Conservation (phyloP, 257 asterid species). For the Rhazya stricta region DNA sequence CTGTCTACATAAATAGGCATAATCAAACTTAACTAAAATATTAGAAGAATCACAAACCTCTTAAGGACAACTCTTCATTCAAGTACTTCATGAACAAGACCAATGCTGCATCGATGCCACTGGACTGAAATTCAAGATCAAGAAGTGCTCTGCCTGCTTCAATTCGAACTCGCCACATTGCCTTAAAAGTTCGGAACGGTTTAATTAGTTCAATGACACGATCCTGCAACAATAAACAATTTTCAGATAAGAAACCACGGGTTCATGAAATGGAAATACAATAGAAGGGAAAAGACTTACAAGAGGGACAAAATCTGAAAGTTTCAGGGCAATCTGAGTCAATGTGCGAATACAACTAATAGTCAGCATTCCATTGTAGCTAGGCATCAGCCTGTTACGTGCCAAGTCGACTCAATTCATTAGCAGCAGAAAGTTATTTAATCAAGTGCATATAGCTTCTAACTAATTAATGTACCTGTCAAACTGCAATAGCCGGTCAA, state of each 20-base stretch:
- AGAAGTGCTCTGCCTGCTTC: slow-evolving; percentile 86
- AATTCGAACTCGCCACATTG: slow-evolving; percentile 64
- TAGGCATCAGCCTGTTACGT: slow-evolving; percentile 82
- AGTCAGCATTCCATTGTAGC: slow-evolving; percentile 90
- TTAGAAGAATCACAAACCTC: slow-evolving; percentile 47
- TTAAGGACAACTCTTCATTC: slow-evolving; percentile 61
- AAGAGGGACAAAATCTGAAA: slow-evolving; percentile 77
- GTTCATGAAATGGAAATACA: neutral
- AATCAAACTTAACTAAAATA: neutral
- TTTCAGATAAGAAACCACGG: slow-evolving; percentile 17
- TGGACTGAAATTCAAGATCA: slow-evolving; percentile 79
- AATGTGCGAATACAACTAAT: slow-evolving; percentile 74
- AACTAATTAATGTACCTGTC: slow-evolving; percentile 55
- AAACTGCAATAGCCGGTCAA: slow-evolving; percentile 90
- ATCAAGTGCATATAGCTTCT: slow-evolving; percentile 9
- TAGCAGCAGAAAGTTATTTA: slow-evolving; percentile 7
- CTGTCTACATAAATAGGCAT: neutral
- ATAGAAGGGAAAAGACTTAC: slow-evolving; percentile 42
- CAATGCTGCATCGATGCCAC: slow-evolving; percentile 79
- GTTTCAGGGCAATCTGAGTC: slow-evolving; percentile 79
- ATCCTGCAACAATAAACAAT: slow-evolving; percentile 50
- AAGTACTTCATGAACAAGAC: slow-evolving; percentile 62
- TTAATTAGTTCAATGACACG: slow-evolving; percentile 56
- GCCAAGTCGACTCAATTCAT: slow-evolving; percentile 13
- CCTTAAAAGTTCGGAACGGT: slow-evolving; percentile 55